These are phyloP conservation scores for Mucor circinelloides DNA, from an alignment of 371 early-diverging fungal genomes.

Conservation along the genomic window DNA sequence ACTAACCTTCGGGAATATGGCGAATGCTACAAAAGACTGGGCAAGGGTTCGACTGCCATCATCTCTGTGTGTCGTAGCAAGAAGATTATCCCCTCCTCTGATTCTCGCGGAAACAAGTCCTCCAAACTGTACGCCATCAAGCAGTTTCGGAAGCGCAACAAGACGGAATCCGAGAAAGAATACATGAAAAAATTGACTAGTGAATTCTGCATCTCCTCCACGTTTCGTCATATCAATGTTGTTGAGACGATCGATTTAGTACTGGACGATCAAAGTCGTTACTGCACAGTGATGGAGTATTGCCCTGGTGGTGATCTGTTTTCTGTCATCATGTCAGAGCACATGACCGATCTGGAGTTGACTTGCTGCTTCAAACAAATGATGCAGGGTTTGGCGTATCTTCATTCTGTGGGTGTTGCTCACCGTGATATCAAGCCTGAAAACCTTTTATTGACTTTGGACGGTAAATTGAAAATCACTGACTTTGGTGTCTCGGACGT, in stretches of 20 bases:
- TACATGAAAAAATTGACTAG: conserved; percentile 89
- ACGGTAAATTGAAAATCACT: conserved; percentile 87
- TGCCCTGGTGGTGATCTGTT: conserved; percentile 83
- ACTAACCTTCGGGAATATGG: conserved; percentile 65
- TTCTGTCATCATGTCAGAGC: conserved; percentile 65
- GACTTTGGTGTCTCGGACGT: conserved; percentile 97
- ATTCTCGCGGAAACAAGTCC: neutral
- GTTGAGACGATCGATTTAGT: conserved; percentile 92
- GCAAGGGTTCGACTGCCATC: conserved; percentile 86
- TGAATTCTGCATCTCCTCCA: conserved; percentile 92
- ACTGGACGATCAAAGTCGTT: conserved; percentile 79
- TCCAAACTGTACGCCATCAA: conserved; percentile 88
- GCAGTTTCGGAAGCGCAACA: conserved; percentile 86
- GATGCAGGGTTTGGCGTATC: conserved; percentile 79
- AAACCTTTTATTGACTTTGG: conserved; percentile 84
- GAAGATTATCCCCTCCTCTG: neutral
- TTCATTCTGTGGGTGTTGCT: conserved; percentile 92
- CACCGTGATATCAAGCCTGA: conserved; percentile 89
- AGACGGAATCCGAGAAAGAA: conserved; percentile 84
- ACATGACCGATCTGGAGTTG: conserved; percentile 66
- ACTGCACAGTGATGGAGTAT: conserved; percentile 94
- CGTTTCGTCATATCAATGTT: conserved; percentile 85
- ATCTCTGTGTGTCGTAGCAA: conserved; percentile 73
- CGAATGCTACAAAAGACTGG: conserved; percentile 74
- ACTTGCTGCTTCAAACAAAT: conserved; percentile 91